phyloP scores from a whole-genome alignment of 495 filamentous ascomycete genomes.

The Tuber borchii region DNA sequence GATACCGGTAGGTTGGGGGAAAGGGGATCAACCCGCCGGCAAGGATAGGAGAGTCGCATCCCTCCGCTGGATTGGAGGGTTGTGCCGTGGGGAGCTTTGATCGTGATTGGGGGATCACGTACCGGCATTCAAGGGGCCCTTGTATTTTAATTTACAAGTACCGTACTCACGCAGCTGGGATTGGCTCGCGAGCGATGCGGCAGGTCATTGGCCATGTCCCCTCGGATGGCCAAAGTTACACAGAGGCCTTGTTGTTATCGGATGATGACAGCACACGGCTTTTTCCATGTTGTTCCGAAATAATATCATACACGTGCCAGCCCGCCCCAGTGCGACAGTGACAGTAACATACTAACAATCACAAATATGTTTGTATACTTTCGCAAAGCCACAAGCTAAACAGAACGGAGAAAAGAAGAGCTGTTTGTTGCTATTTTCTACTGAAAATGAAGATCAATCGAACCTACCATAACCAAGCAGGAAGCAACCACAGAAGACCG shows the following conservation, averaged over 20 bases:
- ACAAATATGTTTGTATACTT: neutral
- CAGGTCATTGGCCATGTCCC: neutral
- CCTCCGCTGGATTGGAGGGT: neutral
- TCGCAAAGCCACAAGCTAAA: neutral
- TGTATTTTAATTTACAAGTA: too few species aligned
- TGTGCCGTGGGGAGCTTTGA: neutral
- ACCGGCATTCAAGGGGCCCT: too few species aligned
- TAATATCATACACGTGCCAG: neutral
- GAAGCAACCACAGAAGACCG: neutral
- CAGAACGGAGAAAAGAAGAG: neutral
- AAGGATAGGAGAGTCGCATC: too few species aligned
- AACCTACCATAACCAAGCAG: neutral
- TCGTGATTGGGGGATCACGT: neutral
- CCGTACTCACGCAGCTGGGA: too few species aligned
- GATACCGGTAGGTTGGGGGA: too few species aligned
- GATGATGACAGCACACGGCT: neutral
- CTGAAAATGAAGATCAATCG: neutral
- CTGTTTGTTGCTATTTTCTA: neutral
- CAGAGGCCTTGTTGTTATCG: neutral
- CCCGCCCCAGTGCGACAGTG: neutral
- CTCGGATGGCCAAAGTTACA: neutral
- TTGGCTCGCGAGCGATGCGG: neutral
- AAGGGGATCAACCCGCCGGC: too few species aligned
- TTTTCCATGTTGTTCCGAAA: neutral
- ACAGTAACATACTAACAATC: neutral